A percentile compares a stretch with the other conserved stretches of the same genome.
Conservation (phyloP, 805 yeast genomes). For the Priceomyces fermenticarens region DNA sequence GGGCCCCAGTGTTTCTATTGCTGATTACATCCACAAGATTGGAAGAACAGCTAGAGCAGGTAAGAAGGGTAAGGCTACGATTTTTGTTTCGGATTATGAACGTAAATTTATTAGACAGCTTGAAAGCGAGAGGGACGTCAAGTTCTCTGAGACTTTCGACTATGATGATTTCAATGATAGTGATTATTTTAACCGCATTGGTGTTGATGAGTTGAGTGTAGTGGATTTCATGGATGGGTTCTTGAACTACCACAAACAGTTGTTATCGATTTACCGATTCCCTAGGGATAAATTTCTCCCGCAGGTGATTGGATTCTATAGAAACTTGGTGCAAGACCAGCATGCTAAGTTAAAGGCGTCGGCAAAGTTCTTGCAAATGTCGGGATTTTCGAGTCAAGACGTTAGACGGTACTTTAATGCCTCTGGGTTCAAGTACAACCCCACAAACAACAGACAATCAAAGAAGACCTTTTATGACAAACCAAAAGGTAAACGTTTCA, state of each 20-base stretch:
- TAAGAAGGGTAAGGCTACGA: conserved; percentile 64
- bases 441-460: conserved; percentile 7
- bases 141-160: conserved; percentile 42
- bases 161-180: conserved; percentile 39
- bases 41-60: conserved; percentile 98
- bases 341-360: conserved; percentile 15
- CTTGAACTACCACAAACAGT: conserved; percentile 27
- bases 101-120: conserved; percentile 51
- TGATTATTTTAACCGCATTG: conserved; percentile 13
- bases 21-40: conserved; percentile 88
- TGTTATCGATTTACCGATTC: conserved; percentile 17
- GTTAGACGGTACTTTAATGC: conserved; percentile 19
- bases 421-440: conserved; percentile 17
- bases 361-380: conserved; percentile 15
- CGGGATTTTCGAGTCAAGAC: conserved; percentile 24
- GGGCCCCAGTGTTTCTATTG: conserved; percentile 67
- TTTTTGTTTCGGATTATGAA: conserved; percentile 59
- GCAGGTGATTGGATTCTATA: conserved; percentile 27
- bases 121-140: conserved; percentile 49
- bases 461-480: conserved; percentile 7
- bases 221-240: conserved; percentile 23
- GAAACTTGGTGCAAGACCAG: conserved; percentile 17
- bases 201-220: conserved; percentile 17
- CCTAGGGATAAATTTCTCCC: conserved; percentile 22
- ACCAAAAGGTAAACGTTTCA: conserved; percentile 1